phyloP scores from a whole-genome alignment of 345 rosid species.

The Rhizophora mangle region DNA sequence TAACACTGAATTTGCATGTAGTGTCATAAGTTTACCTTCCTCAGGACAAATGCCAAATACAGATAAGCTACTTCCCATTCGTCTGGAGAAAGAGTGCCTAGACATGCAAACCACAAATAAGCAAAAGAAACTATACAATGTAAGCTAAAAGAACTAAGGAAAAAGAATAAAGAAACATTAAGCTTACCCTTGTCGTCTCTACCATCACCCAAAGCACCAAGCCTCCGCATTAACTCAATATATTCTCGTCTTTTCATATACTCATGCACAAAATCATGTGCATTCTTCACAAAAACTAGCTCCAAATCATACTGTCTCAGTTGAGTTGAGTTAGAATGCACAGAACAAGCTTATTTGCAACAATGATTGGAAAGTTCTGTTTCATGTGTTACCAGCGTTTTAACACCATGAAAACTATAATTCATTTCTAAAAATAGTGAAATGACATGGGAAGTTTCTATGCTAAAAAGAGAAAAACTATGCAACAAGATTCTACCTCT shows the following conservation, averaged over 20 bases:
- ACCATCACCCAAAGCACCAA: slow-evolving; percentile 96
- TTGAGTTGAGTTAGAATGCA: neutral
- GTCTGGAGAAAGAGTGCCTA: slow-evolving; percentile 84
- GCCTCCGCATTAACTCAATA: slow-evolving; percentile 80
- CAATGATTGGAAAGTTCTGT: neutral
- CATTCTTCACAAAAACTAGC: slow-evolving; percentile 84
- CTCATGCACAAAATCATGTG: slow-evolving; percentile 85
- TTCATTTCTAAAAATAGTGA: neutral
- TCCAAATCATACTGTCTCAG: slow-evolving; percentile 76
- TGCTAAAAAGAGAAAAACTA: neutral
- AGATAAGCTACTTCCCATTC: slow-evolving; percentile 97
- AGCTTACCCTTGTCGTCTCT: slow-evolving; percentile 81
- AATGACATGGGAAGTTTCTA: neutral
- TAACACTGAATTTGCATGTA: neutral
- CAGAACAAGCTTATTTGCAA: neutral
- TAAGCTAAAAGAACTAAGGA: neutral
- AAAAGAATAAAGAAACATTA: neutral
- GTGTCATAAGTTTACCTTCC: slow-evolving; percentile 51
- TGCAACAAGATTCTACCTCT: slow-evolving; percentile 46
- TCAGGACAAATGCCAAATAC: slow-evolving; percentile 77
- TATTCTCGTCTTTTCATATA: slow-evolving; percentile 72
- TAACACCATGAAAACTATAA: neutral
- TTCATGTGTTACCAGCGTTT: too few relatives aligned
- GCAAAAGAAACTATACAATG: neutral
- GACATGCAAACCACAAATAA: neutral